These are phyloP conservation scores for Colletotrichum sp. DNA, from an alignment of 2,329 filamentous ascomycete genomes.

Conservation along the genomic window DNA sequence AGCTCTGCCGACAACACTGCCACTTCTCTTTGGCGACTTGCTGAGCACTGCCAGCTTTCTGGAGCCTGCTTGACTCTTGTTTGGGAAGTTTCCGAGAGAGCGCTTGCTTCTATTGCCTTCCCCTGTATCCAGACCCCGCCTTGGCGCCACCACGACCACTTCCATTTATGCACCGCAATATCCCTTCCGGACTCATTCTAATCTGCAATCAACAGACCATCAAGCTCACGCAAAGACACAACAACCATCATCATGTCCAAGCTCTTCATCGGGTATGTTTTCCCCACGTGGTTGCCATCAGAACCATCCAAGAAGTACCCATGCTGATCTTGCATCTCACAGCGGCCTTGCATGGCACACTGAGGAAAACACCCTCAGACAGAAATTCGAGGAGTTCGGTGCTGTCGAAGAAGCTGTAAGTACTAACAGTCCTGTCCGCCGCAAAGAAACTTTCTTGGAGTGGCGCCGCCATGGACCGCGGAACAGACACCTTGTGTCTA, in stretches of 20 bases:
- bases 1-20: constrained; percentile 12
- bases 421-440: constrained; percentile 33
- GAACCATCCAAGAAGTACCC: not conserved
- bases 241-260: constrained; percentile 73
- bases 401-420: constrained; percentile 93
- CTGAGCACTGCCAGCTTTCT: not conserved
- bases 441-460: constrained; percentile 12
- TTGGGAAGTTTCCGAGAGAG: constrained; percentile 5
- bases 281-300: not conserved
- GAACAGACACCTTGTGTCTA: constrained; percentile 1
- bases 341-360: constrained; percentile 99
- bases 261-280: constrained; percentile 87
- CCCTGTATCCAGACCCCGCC: not conserved
- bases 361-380: constrained; percentile 82
- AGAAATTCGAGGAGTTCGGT: constrained; percentile 93
- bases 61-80: not conserved
- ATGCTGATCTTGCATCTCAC: constrained; percentile 8
- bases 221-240: not conserved
- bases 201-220: not conserved
- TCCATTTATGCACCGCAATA: constrained; percentile 17
- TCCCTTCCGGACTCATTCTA: constrained; percentile 7
- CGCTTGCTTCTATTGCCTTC: not conserved
- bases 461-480: not conserved
- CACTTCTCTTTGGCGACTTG: not conserved
- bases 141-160: constrained; percentile 15